Base-by-base conservation (phyloP, 148 eudicot species). In the Persicaria maculosa region DNA sequence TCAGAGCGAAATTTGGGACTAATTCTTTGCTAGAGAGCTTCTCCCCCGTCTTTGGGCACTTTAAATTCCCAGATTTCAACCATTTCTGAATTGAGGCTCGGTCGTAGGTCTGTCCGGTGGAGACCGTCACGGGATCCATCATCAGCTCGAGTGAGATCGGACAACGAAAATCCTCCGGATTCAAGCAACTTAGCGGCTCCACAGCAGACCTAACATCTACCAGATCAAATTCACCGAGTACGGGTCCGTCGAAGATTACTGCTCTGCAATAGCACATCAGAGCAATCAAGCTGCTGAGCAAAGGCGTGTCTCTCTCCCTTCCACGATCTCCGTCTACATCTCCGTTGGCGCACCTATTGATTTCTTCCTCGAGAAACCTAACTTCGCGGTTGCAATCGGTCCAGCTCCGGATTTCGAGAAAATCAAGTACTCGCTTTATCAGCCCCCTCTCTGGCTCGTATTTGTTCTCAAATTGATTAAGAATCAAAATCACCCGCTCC, bases 61-160 rank as follows among this genome's bases (percentile, higher is more conserved):
- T 71, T 47, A 86, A 74, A 19, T 88, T 84, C 53, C 98, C 97
- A 2, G 98, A 64, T 65, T 86, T 85, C 8, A 93, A 47, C 97
- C 97, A 93, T 71, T 85, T 93, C 15, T 80, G 82, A 50, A 93
- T 93, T 9, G 97, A 91, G 36, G 52, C 77, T 6, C 97, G 86
- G 47, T 93, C 98, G 74, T 88, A 93, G 4, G 98, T 93, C 69
- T 89, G 93, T 0, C 98, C 97, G 0, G 94, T 91, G 0, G 95
- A 82, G 9, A 93, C 84, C 0, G 90, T 93, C 0, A 91, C 98
- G 0, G 97, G 94, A 82, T 93, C 98, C 48, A 79, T 84, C 98
- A 93, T 93, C 52, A 93, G 77, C 74, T 93, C 98, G 3, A 93
- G 90, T 0, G 98, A 91, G 65, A 93, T 93, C 1, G 98, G 98